Percentiles rank a stretch among this genome's conserved stretches.
These are phyloP conservation scores for Clarireedia homoeocarpa DNA, from an alignment of 2,329 filamentous ascomycete genomes.

Conservation along the genomic window DNA sequence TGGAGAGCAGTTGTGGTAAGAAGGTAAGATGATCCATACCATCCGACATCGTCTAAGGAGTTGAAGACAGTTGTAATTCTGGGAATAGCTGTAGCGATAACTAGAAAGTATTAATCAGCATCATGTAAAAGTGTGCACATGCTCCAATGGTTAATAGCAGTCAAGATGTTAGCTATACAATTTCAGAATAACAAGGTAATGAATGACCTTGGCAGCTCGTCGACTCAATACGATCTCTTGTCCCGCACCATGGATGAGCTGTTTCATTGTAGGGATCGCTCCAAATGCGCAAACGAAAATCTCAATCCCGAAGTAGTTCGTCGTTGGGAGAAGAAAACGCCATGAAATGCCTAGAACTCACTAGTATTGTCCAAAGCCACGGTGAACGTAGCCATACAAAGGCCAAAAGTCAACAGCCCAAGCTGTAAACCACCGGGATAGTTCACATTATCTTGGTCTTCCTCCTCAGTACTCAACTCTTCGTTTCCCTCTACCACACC, in stretches of 20 bases:
- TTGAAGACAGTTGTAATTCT: slow-evolving; percentile 35
- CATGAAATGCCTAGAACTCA: not conserved
- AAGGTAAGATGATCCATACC: slow-evolving; percentile 33
- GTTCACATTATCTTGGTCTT: slow-evolving; percentile 7
- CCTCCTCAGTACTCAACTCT: not conserved
- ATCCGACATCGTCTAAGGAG: slow-evolving; percentile 33
- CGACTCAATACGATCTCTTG: too few species aligned
- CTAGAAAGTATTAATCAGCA: not conserved
- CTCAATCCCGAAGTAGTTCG: too few species aligned
- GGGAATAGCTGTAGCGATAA: slow-evolving; percentile 33
- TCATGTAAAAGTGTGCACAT: too few species aligned
- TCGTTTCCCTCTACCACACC: not conserved
- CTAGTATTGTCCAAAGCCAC: slow-evolving; percentile 29
- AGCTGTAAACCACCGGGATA: slow-evolving; percentile 25
- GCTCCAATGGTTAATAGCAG: too few species aligned
- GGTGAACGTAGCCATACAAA: slow-evolving; percentile 35
- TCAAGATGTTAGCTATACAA: too few species aligned
- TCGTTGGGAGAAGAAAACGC: too few species aligned
- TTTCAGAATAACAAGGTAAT: not conserved
- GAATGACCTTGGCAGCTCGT: too few species aligned
- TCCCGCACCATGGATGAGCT: too few species aligned
- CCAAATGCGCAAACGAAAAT: too few species aligned
- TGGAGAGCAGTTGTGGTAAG: slow-evolving; percentile 32
- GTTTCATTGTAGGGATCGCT: too few species aligned
- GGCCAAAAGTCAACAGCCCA: slow-evolving; percentile 37